Conservation (phyloP, 1,284 basidiomycete genomes). For the Irpex rosettiformis region DNA sequence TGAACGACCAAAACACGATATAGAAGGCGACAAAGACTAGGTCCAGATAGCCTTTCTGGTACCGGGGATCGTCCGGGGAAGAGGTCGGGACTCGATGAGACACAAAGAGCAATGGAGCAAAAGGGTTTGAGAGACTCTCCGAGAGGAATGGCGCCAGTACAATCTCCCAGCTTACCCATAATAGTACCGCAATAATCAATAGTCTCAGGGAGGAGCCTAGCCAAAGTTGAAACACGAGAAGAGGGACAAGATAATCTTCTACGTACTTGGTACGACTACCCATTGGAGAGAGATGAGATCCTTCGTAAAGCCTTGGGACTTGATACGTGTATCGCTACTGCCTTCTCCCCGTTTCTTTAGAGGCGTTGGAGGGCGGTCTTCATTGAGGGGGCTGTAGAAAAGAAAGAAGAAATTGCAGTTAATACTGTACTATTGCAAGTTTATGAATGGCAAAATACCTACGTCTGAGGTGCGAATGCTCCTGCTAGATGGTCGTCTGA, state of each 20-base stretch:
- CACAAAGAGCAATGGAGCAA: slow-evolving; percentile 73
- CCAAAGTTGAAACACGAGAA: no score
- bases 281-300: slow-evolving; percentile 58
- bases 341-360: not conserved
- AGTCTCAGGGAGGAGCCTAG: slow-evolving; percentile 71
- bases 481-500: not conserved
- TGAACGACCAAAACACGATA: slow-evolving; percentile 88
- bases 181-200: slow-evolving; percentile 66
- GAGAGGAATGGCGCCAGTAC: slow-evolving; percentile 48
- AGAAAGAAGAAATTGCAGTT: no score
- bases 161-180: slow-evolving; percentile 74
- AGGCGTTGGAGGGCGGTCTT: not conserved
- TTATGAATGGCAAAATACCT: no score
- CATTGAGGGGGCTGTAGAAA: not conserved
- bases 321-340: slow-evolving; percentile 1
- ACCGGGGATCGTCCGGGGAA: slow-evolving; percentile 53
- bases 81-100: slow-evolving; percentile 65
- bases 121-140: slow-evolving; percentile 64
- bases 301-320: slow-evolving; percentile 36
- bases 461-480: not conserved
- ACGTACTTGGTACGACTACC: slow-evolving; percentile 73
- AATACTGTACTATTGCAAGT: no score
- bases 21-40: slow-evolving; percentile 84
- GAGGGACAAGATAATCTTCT: not conserved
- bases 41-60: slow-evolving; percentile 79